A percentile compares a stretch with the other conserved stretches of the same genome.
Conservation (phyloP, 2,329 filamentous ascomycete genomes). For the Elsinoe batatas region DNA sequence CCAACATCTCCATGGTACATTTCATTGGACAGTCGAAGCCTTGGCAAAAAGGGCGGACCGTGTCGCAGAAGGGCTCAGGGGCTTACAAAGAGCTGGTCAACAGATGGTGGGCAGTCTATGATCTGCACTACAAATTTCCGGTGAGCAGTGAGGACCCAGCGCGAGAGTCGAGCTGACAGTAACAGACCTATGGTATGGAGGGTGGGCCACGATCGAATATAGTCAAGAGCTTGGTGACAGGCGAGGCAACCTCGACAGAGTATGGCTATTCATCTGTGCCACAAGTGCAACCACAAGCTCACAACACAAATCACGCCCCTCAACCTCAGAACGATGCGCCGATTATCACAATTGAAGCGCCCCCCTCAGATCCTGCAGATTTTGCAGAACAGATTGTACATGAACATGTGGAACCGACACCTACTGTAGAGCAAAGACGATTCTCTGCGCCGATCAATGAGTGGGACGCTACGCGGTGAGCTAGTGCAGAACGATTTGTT, state of each 20-base stretch:
- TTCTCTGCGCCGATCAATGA: slow-evolving; percentile 50
- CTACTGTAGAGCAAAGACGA: slow-evolving; percentile 37
- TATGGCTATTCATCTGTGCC: background rate
- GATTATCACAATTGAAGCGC: slow-evolving; percentile 31
- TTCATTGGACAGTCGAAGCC: slow-evolving; percentile 91
- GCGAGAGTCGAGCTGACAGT: slow-evolving; percentile 1
- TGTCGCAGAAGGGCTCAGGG: slow-evolving; percentile 42
- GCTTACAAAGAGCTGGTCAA: slow-evolving; percentile 76
- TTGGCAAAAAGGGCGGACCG: slow-evolving; percentile 46
- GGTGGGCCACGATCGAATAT: slow-evolving; percentile 1
- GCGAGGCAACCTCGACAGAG: background rate
- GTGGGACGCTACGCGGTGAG: slow-evolving; percentile 54
- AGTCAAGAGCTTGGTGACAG: background rate
- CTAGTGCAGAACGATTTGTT: background rate
- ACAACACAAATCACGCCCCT: slow-evolving; percentile 1
- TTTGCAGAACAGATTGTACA: slow-evolving; percentile 35
- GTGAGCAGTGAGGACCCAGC: slow-evolving; percentile 16
- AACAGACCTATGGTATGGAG: background rate
- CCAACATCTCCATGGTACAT: slow-evolving; percentile 80
- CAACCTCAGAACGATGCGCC: slow-evolving; percentile 21
- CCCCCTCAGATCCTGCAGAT: slow-evolving; percentile 35
- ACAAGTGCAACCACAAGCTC: background rate
- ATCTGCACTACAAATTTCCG: slow-evolving; percentile 61
- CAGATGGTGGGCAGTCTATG: slow-evolving; percentile 91
- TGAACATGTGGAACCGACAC: slow-evolving; percentile 33